Base-by-base conservation (phyloP, 352 stramenopile genomes). In the Globisporangium spinosum region DNA sequence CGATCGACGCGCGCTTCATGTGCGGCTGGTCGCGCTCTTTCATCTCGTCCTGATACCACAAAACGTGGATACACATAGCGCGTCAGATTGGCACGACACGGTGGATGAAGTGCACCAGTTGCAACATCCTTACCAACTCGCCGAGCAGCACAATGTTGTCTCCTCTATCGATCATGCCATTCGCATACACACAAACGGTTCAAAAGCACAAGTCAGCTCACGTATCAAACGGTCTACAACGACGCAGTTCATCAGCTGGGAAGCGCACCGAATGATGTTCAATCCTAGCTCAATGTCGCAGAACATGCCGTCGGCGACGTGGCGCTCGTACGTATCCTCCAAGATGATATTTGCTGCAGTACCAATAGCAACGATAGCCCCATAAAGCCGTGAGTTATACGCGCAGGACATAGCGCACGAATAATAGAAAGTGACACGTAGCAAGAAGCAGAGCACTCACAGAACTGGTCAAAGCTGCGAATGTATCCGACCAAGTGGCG, bases 311-410 rank as follows among this genome's bases (percentile, higher is more conserved):
- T 82, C 82, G 34, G 90, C 84, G 40, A 96, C 84, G 65, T 96
- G 85, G 69, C 93, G 88, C 74, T 98, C 93, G 75, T 87, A 97
- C 60, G 95, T 98, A 73, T 98, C 93, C 76, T 98, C 90, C 25
- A 99, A 76, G 59, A 99, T 96, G 71, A 99, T 97, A 76, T 99
- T 99, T 27, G 89, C 88, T 95, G 67, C 45, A 56, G 10, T n/a
- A 69, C 15, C 43, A 45, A 65, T 45, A 45, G 27, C 43, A 60
- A 23, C 12, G 47, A 47, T 22, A 57, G 12, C 1, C 38, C 34
- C 25, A n/a, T 15, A 54, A 22, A 8, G 5, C 10, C 15, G 35
- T 53, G 13, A 53, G 58, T 53, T 51, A 49, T 49, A 51, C 40
- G 17, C 2, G 25, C 35, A 35, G n/a, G 10, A 3, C 38, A 23